Percentiles rank a stretch among this genome's conserved stretches.
Conservation (phyloP, 2,329 filamentous ascomycete genomes). For the Phialemonium atrogriseum region DNA sequence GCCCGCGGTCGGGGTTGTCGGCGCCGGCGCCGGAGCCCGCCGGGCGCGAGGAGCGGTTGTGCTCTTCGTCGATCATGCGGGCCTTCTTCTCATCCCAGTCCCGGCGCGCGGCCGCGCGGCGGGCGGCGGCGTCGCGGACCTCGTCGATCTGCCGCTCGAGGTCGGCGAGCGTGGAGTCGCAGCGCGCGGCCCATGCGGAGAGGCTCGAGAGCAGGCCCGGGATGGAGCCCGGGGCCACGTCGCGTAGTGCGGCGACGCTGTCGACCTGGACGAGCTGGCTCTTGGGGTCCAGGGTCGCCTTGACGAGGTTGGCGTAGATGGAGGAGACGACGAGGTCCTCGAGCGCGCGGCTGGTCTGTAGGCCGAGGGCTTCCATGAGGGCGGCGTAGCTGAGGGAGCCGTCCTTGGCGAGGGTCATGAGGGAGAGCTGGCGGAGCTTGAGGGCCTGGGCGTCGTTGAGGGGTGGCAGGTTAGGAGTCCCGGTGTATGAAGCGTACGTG, state of each 20-base stretch:
- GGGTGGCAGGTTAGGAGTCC: conserved; percentile 49
- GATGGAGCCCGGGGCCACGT: conserved; percentile 68
- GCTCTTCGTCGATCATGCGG: conserved; percentile 38
- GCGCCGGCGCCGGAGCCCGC: conserved; percentile 16
- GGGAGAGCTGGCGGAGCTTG: conserved; percentile 86
- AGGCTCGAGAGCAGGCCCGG: conserved; percentile 61
- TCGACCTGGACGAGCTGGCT: conserved; percentile 67
- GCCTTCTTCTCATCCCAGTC: conserved; percentile 40
- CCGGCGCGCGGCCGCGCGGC: conserved; percentile 41
- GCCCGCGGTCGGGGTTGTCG: no score
- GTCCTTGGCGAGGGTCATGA: conserved; percentile 68
- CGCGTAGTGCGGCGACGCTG: conserved; percentile 76
- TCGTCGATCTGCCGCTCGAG: conserved; percentile 67
- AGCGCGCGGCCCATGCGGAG: conserved; percentile 69
- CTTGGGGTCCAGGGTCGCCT: conserved; percentile 74
- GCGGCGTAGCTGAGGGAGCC: conserved; percentile 63
- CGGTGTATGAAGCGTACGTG: conserved; percentile 67
- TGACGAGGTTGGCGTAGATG: conserved; percentile 77
- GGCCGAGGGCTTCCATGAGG: conserved; percentile 58
- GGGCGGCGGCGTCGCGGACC: conserved; percentile 52
- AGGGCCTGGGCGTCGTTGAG: conserved; percentile 65
- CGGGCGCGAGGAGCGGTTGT: no score
- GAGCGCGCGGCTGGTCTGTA: conserved; percentile 60
- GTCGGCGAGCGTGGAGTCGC: conserved; percentile 61
- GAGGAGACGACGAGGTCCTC: conserved; percentile 82